A percentile compares a stretch with the other conserved stretches of the same genome.
Evolutionary conservation across 1,284 basidiomycete species (phyloP).

Genomic region (Naganishia sp.): DNA sequence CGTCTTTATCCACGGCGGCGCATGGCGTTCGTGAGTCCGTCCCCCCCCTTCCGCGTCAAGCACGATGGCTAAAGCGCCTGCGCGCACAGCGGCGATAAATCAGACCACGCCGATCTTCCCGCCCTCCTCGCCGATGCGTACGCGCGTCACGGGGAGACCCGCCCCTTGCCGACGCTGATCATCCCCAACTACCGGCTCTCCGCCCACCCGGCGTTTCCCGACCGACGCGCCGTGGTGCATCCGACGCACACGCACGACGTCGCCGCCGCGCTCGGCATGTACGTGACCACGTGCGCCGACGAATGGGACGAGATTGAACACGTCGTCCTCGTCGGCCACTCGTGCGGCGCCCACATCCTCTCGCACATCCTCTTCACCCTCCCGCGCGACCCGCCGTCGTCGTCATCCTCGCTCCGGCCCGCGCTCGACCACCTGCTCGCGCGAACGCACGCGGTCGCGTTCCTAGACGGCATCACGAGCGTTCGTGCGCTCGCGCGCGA

Average conservation of each 20-base stretch:
- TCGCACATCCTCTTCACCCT: constrained; percentile 22
- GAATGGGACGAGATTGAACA: constrained; percentile 6
- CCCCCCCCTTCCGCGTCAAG: too few species aligned
- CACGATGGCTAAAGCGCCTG: too few species aligned
- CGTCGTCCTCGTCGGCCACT: constrained; percentile 32
- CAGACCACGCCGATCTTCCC: constrained; percentile 31
- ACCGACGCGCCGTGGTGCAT: constrained; percentile 18
- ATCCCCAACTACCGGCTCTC: constrained; percentile 35
- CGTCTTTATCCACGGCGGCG: constrained; percentile 34
- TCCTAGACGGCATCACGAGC: constrained; percentile 33
- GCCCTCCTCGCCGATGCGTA: background rate
- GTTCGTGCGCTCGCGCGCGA: constrained; percentile 27
- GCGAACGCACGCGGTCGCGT: constrained; percentile 17
- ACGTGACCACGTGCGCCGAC: background rate
- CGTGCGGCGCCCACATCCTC: constrained; percentile 33
- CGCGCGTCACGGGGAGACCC: background rate
- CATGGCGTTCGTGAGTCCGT: constrained; percentile 33
- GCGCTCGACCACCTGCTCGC: background rate
- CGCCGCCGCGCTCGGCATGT: background rate
- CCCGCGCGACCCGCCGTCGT: background rate
- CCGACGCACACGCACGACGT: constrained; percentile 31
- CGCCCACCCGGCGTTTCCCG: constrained; percentile 30
- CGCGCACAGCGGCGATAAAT: constrained; percentile 32
- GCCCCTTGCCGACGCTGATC: constrained; percentile 12
- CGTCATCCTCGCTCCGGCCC: background rate